A percentile compares a stretch with the other conserved stretches of the same genome.
Conservation (phyloP, 2,329 filamentous ascomycete genomes). For the Alternaria ventricosa region DNA sequence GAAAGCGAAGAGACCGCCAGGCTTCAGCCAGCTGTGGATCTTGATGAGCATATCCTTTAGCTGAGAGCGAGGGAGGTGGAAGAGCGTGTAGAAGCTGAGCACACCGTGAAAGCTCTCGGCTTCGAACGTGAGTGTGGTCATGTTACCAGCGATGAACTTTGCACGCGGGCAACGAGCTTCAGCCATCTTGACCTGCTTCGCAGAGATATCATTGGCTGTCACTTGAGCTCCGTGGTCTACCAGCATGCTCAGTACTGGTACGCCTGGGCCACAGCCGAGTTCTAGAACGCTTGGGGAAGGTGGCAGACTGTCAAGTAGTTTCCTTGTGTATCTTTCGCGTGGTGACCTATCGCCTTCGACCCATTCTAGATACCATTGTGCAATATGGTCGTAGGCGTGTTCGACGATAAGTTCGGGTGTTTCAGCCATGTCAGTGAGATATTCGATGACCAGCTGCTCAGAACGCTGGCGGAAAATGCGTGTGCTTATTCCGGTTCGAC, state of each 20-base stretch:
- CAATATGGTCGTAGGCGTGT: conserved; percentile 11
- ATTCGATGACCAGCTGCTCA: neutral
- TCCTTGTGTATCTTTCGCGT: conserved; percentile 5
- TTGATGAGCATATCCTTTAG: conserved; percentile 54
- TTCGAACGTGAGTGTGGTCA: conserved; percentile 45
- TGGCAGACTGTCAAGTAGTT: neutral
- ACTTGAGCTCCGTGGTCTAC: conserved; percentile 25
- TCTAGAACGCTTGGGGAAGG: conserved; percentile 12
- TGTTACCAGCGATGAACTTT: conserved; percentile 43
- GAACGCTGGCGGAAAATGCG: neutral
- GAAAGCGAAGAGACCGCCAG: conserved; percentile 52
- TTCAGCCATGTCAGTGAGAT: conserved; percentile 8
- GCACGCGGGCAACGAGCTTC: conserved; percentile 5
- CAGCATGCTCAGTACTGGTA: conserved; percentile 17
- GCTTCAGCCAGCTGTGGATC: conserved; percentile 56
- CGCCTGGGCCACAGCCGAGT: conserved; percentile 19
- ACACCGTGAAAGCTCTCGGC: conserved; percentile 53
- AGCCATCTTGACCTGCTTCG: conserved; percentile 44
- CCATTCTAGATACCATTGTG: conserved; percentile 15
- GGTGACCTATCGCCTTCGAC: conserved; percentile 5
- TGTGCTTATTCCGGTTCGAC: neutral
- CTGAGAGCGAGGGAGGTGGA: conserved; percentile 59
- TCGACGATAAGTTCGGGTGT: conserved; percentile 6
- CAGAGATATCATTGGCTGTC: conserved; percentile 51
- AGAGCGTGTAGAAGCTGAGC: conserved; percentile 59